These are phyloP conservation scores for Didymosphaeria variabile DNA, from an alignment of 2,329 filamentous ascomycete genomes.

Conservation along the genomic window DNA sequence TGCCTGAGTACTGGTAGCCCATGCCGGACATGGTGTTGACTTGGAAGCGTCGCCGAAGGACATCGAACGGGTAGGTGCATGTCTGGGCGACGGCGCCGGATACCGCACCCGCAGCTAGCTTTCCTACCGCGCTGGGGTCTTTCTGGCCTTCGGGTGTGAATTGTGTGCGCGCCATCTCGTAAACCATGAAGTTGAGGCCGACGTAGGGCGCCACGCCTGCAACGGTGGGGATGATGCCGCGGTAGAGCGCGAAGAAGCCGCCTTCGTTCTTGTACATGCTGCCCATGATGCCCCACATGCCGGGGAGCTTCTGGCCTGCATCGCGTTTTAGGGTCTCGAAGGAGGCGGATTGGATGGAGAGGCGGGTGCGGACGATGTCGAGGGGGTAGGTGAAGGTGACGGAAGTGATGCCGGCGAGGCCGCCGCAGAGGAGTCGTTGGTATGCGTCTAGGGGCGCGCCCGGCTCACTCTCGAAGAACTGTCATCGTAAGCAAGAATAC, in stretches of 20 bases:
- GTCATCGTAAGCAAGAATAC: slow-evolving; percentile 25
- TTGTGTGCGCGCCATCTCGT: slow-evolving; percentile 84
- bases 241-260: slow-evolving; percentile 84
- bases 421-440: slow-evolving; percentile 86
- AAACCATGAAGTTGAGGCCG: slow-evolving; percentile 98
- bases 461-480: slow-evolving; percentile 80
- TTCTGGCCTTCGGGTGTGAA: slow-evolving; percentile 88
- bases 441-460: slow-evolving; percentile 77
- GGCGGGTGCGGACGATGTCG: slow-evolving; percentile 93
- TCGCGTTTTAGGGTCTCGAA: slow-evolving; percentile 75
- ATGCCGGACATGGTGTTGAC: slow-evolving; percentile 99
- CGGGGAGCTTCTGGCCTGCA: slow-evolving; percentile 70
- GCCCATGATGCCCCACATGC: slow-evolving; percentile 87
- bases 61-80: slow-evolving; percentile 97
- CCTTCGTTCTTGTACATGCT: slow-evolving; percentile 93
- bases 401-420: slow-evolving; percentile 91
- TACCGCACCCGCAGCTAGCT: slow-evolving; percentile 87
- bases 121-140: slow-evolving; percentile 80
- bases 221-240: slow-evolving; percentile 92
- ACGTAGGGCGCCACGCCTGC: slow-evolving; percentile 97
- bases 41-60: slow-evolving; percentile 91
- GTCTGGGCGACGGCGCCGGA: slow-evolving; percentile 98
- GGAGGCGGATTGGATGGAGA: slow-evolving; percentile 97
- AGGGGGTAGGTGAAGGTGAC: slow-evolving; percentile 95
- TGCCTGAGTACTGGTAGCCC: slow-evolving; percentile 92